Evolutionary conservation across 352 stramenopile genomes (phyloP), one percentile per base, ranked within the genome.

Genomic region (Globisporangium nodosum): DNA sequence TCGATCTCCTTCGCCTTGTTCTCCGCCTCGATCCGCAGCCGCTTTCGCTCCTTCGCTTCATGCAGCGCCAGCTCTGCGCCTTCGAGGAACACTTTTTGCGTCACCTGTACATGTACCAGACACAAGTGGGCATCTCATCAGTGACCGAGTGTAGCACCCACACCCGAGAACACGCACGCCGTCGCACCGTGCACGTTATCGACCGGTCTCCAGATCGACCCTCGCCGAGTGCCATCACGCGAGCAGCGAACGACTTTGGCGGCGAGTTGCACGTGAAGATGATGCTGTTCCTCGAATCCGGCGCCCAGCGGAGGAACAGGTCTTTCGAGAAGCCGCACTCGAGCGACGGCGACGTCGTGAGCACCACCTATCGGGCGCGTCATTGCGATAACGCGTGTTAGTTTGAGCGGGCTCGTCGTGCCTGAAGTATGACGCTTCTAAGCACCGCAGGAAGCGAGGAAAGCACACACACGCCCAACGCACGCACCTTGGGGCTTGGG

Each of bases 1-100:
- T 94, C 87, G 47, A 94, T 81, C 54, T 96, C 85, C 60, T 94
- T 93, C 7, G 87, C 87, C 52, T 93, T 94, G 69, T 86, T 83
- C 63, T 96, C 87, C 9, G 85, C 87, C 54, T 96, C 87, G 7
- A 89, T 77, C 4, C 85, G 85, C 54, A 94, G 71, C 15, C 85
- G 71, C 53, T 89, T 87, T 8, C 87, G 73, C 55, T 96, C 87
- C 63, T 96, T 96, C 30, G 88, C 87, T 64, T 96, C 87, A 55
- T 91, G 69, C 1, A 93, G 69, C 9, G 85, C 85, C n/a, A 96
- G 73, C 46, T 96, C 87, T 7, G 85, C 85, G 45, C 87, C 87
- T 65, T 96, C 87, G 21, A 96, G 63, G 30, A 88, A 85, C 24
- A 91, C 80, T 56, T 87, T 87, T 50, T 71, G 52, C 2, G 74